phyloP scores from a whole-genome alignment of 106 monocot genomes.

The Triglochin maritima region DNA sequence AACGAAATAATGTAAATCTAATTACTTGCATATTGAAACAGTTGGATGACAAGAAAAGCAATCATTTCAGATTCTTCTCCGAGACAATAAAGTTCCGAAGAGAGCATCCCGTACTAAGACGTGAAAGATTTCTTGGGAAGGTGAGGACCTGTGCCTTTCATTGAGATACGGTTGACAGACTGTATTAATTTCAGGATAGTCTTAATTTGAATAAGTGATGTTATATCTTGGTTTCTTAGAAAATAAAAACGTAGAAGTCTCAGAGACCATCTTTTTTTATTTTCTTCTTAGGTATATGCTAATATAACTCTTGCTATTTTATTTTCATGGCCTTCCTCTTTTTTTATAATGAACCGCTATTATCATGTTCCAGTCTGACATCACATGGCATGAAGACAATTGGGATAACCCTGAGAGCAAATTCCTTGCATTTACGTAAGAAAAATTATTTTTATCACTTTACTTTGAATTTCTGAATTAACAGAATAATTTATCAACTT shows the following conservation, averaged over 20 bases:
- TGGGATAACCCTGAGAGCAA: conserved; percentile 92
- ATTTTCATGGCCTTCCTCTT: too few species aligned
- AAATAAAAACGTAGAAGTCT: too few species aligned
- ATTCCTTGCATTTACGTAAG: conserved; percentile 92
- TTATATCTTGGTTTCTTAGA: background rate
- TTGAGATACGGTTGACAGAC: background rate
- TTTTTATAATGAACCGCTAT: too few species aligned
- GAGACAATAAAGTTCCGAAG: conserved; percentile 78
- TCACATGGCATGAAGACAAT: conserved; percentile 89
- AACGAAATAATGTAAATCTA: background rate
- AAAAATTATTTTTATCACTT: background rate
- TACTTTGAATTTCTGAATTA: too few species aligned
- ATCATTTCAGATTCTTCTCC: conserved; percentile 80
- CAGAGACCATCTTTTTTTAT: too few species aligned
- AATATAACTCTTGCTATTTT: too few species aligned
- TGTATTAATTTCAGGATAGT: background rate
- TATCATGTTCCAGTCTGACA: conserved; percentile 51
- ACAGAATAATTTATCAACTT: too few species aligned
- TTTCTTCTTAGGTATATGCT: too few species aligned
- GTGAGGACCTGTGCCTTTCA: conserved; percentile 21
- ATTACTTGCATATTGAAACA: conserved; percentile 17
- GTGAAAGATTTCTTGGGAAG: conserved; percentile 54
- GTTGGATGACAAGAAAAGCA: conserved; percentile 57
- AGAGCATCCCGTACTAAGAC: conserved; percentile 46
- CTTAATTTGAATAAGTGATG: background rate